A percentile compares a stretch with the other conserved stretches of the same genome.
phyloP scores from a whole-genome alignment of 129 eudicot species.

The Oenanthe sinensis region DNA sequence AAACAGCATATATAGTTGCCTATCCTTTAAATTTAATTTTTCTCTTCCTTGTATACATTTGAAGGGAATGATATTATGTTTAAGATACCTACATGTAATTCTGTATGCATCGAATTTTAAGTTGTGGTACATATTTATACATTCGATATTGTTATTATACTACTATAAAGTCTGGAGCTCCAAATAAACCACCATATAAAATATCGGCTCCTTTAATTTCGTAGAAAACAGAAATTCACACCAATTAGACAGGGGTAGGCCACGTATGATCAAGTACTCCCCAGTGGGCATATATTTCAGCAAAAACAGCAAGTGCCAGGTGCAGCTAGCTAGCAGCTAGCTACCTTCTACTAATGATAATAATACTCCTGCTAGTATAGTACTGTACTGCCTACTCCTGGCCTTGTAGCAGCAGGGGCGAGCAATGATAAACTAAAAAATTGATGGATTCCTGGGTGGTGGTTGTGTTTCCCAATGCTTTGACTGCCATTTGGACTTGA shows the following conservation, averaged over 20 bases:
- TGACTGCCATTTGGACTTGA: slow-evolving; percentile 3
- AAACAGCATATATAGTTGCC: not conserved
- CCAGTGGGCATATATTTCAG: not conserved
- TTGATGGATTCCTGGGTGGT: not conserved
- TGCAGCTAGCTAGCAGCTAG: not conserved
- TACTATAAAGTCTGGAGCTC: not conserved
- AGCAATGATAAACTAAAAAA: not conserved
- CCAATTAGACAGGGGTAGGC: not conserved
- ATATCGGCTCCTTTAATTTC: not conserved
- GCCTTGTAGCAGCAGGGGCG: not conserved
- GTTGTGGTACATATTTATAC: too few relatives aligned
- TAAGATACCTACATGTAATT: too few relatives aligned
- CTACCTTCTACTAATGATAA: slow-evolving; percentile 1
- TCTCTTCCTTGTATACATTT: too few relatives aligned
- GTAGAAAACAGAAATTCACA: not conserved
- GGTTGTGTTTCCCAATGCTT: slow-evolving; percentile 3
- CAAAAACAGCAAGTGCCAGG: not conserved
- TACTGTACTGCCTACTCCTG: not conserved
- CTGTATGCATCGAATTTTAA: too few relatives aligned
- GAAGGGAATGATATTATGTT: too few relatives aligned
- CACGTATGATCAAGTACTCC: not conserved
- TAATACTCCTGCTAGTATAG: not conserved
- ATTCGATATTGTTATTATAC: too few relatives aligned
- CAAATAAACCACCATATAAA: not conserved
- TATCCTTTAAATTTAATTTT: too few relatives aligned